Conservation (phyloP, 495 filamentous ascomycete species). For the Penicillium taxi region DNA sequence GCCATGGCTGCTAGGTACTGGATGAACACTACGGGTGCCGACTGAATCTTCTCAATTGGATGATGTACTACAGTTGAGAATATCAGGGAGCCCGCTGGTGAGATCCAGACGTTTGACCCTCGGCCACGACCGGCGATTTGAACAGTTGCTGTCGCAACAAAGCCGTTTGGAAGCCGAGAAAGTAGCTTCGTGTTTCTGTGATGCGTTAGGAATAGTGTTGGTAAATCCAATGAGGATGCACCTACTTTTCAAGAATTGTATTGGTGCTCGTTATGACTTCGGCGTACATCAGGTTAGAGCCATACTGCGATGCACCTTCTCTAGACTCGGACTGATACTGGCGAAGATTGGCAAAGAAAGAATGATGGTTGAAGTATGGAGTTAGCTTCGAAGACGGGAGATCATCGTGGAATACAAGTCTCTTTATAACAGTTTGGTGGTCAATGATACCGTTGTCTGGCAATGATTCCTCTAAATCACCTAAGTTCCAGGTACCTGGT, state of each 20-base stretch:
- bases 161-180: conserved; percentile 66
- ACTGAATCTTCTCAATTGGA: conserved; percentile 55
- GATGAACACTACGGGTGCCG: conserved; percentile 84
- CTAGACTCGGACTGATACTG: conserved; percentile 53
- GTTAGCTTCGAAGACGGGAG: conserved; percentile 68
- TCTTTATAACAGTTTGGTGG: conserved; percentile 67
- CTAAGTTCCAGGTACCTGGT: conserved; percentile 55
- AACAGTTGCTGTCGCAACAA: conserved; percentile 83
- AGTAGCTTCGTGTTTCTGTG: conserved; percentile 69
- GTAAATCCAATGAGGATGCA: background rate
- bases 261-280: conserved; percentile 93
- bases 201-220: conserved; percentile 9
- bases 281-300: conserved; percentile 73
- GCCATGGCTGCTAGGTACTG: conserved; percentile 90
- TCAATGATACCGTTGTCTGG: conserved; percentile 57
- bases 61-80: conserved; percentile 84
- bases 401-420: conserved; percentile 58
- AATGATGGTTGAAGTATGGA: conserved; percentile 79
- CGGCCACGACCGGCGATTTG: conserved; percentile 89
- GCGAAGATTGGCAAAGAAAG: conserved; percentile 65
- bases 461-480: conserved; percentile 45
- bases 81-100: conserved; percentile 76
- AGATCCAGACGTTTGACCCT: conserved; percentile 90
- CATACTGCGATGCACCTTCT: conserved; percentile 57
- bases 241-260: conserved; percentile 85